Evolutionary conservation across 1,284 basidiomycete species (phyloP), one percentile per base, ranked within the genome.

Genomic region (Porogramme epimiltina): DNA sequence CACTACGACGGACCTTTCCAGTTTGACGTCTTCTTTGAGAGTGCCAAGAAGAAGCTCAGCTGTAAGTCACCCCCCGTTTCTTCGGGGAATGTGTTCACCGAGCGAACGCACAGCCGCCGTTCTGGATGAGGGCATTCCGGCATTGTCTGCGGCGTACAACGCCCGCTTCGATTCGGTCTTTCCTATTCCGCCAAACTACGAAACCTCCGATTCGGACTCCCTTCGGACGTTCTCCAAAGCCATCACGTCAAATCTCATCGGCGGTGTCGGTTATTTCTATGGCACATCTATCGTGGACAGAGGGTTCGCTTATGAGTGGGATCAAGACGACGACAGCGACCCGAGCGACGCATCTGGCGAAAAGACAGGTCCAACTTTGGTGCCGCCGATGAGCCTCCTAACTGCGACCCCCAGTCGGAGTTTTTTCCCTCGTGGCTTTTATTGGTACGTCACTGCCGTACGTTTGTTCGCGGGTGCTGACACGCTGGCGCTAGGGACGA

Each of bases 391-490:
- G 51, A 81, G 84, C 24, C 73, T 98, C n/a, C 73, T 96, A 56
- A 95, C 95, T 5, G 95, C 92, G 0, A 98, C 95, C 0, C 95
- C 95, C 1, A 95, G 93, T 67, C 81, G 95, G 43, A 94, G 91
- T 61, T 95, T 97, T 76, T 98, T 98, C 77, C 95, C 95, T 2
- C 80, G 95, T 67, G 95, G 95, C 20, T 98, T 98, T 69, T 98
- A 98, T 70, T 98, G 95, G 92, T 90, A 67, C 36, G 73, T 49
- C 34, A 5, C 28, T 16, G 34, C 34, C 8, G 34, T 37, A 9
- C 8, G 16, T 20, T n/a, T 23, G 19, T 46, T 37, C n/a, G 20
- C 37, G 24, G 23, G 40, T 39, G 24, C 23, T 49, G 41, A 46
- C 4, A 54, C 16, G 18, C 31, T 20, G 23, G 16, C 43, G 11